Evolutionary conservation across 2,329 filamentous ascomycete species (phyloP).

Genomic region (Drechslerella dactyloides): DNA sequence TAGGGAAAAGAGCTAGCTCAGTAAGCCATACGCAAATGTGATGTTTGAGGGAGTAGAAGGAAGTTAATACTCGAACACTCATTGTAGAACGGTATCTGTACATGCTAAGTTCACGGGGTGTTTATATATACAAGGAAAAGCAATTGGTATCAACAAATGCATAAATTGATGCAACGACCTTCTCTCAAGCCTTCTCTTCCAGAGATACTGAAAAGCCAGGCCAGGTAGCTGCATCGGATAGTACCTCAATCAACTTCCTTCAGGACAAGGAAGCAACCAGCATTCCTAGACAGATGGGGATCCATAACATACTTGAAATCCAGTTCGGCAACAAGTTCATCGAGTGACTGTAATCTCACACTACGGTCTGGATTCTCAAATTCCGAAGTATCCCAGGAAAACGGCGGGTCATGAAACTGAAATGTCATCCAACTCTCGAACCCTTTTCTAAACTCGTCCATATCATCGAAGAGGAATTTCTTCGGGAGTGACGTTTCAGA

Average conservation of each 20-base stretch:
- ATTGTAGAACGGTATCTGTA: too few species aligned
- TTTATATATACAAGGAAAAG: too few species aligned
- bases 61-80: too few species aligned
- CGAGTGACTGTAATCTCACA: background rate
- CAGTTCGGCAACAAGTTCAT: background rate
- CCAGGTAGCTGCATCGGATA: too few species aligned
- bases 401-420: background rate
- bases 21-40: too few species aligned
- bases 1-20: too few species aligned
- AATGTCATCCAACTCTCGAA: background rate
- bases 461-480: conserved; percentile 1
- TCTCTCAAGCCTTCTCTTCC: too few species aligned
- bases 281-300: background rate
- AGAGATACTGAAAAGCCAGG: too few species aligned
- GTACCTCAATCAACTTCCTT: conserved; percentile 4
- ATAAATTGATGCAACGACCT: too few species aligned
- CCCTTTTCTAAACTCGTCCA: background rate
- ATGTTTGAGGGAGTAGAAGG: too few species aligned
- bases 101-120: too few species aligned
- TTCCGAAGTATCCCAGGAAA: background rate
- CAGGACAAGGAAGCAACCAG: background rate
- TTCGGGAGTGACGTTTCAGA: background rate
- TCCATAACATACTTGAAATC: conserved; percentile 2
- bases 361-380: background rate
- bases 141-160: too few species aligned